Percentiles rank a stretch among this genome's conserved stretches.
These are phyloP conservation scores for Aspergillus viridinutans DNA, from an alignment of 2,329 filamentous ascomycete genomes.

Conservation along the genomic window DNA sequence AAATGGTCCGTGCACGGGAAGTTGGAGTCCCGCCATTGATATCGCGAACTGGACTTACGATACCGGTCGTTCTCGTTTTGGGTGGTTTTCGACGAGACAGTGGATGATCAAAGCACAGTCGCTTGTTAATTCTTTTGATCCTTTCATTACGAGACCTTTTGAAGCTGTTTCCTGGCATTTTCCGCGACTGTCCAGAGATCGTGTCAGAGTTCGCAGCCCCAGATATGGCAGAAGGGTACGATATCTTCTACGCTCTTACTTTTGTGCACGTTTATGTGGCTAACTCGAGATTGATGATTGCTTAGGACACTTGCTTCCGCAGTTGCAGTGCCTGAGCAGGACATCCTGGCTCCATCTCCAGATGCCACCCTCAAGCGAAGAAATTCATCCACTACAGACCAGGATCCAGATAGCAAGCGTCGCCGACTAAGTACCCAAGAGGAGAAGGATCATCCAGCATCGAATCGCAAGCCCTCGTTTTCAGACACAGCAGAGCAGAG, in stretches of 20 bases:
- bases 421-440: constrained; percentile 44
- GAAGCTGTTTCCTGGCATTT: neutral
- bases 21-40: constrained; percentile 6
- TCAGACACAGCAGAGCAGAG: constrained; percentile 16
- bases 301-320: constrained; percentile 47
- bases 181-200: neutral
- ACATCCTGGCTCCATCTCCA: constrained; percentile 23
- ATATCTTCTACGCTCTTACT: neutral
- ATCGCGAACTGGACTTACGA: constrained; percentile 8
- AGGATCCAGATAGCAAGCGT: constrained; percentile 48
- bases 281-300: neutral
- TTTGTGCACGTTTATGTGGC: constrained; percentile 2
- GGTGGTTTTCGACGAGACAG: neutral
- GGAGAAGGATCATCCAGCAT: constrained; percentile 17
- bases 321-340: constrained; percentile 49
- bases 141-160: neutral
- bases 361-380: constrained; percentile 46
- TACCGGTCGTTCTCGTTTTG: neutral
- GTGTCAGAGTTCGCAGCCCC: neutral
- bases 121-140: neutral
- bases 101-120: neutral
- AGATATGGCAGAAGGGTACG: constrained; percentile 25
- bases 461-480: constrained; percentile 22
- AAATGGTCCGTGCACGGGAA: constrained; percentile 27
- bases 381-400: constrained; percentile 50